A percentile compares a stretch with the other conserved stretches of the same genome.
Evolutionary conservation across 2,329 filamentous ascomycete genomes (phyloP).

Genomic region (Lasiodiplodia gonubiensis): DNA sequence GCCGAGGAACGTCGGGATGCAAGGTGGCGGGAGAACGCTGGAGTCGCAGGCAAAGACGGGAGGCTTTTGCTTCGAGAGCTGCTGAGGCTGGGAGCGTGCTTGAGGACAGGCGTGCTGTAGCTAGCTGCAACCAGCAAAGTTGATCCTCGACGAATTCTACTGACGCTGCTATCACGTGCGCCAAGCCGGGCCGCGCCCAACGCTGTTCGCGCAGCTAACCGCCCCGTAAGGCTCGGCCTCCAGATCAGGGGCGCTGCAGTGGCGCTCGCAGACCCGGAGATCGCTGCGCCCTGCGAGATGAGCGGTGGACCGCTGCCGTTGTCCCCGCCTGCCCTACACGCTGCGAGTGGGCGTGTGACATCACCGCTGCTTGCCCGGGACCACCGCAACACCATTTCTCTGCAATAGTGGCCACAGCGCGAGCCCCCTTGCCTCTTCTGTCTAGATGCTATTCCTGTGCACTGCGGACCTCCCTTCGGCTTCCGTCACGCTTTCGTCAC

Average conservation of each 20-base stretch:
- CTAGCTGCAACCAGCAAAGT: conserved; percentile 27
- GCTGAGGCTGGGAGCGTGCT: conserved; percentile 5
- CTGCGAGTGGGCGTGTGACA: conserved; percentile 10
- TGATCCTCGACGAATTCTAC: conserved; percentile 27
- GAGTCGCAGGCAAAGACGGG: conserved; percentile 11
- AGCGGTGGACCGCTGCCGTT: not conserved
- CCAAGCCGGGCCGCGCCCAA: conserved; percentile 17
- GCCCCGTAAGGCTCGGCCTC: not conserved
- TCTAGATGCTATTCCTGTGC: no score
- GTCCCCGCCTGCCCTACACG: not conserved
- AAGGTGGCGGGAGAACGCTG: conserved; percentile 10
- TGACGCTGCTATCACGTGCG: conserved; percentile 24
- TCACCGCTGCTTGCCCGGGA: not conserved
- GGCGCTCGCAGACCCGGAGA: not conserved
- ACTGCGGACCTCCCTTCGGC: not conserved
- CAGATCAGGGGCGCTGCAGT: conserved; percentile 14
- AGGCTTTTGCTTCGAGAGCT: not conserved
- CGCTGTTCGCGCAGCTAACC: not conserved
- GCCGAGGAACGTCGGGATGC: not conserved
- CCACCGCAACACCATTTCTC: not conserved
- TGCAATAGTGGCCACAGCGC: not conserved
- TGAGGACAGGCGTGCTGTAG: conserved; percentile 1
- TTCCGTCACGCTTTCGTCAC: not conserved
- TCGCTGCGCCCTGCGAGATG: conserved; percentile 4
- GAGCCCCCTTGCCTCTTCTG: not conserved